Evolutionary conservation across 305 asterid species (phyloP).

Genomic region (Solanum hybrid): DNA sequence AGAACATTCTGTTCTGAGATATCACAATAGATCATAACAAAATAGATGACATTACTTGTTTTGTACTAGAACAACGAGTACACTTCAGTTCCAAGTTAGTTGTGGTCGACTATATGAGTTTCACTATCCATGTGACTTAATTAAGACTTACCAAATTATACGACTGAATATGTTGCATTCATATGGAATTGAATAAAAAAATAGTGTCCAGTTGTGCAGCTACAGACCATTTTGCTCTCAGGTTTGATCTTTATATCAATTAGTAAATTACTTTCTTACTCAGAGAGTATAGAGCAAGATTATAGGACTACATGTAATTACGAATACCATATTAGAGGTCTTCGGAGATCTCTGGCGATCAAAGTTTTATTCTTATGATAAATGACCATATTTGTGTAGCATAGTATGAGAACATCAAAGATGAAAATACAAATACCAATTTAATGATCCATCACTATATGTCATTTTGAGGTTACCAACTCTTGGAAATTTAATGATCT

Average conservation of each 20-base stretch:
- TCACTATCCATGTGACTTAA: not conserved
- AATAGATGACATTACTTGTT: not conserved
- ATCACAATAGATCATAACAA: not conserved
- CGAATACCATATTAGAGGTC: not conserved
- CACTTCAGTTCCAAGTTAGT: not conserved
- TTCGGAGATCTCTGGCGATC: not conserved
- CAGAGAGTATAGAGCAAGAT: not conserved
- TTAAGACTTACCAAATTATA: not conserved
- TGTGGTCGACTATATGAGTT: not conserved
- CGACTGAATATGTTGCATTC: not conserved
- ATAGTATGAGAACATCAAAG: not conserved
- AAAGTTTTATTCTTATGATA: not conserved
- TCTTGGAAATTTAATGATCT: slow-evolving; percentile 1
- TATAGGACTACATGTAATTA: not conserved
- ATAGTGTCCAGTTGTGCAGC: not conserved
- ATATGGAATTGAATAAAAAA: not conserved
- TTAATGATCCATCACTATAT: slow-evolving; percentile 9
- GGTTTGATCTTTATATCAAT: not conserved
- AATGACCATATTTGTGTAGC: not conserved
- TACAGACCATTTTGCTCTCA: not conserved
- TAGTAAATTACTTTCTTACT: not conserved
- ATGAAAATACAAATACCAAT: not conserved
- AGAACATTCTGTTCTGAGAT: not conserved
- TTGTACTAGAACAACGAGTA: not conserved
- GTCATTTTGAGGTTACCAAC: slow-evolving; percentile 15